A percentile compares a stretch with the other conserved stretches of the same genome.
phyloP scores from a whole-genome alignment of 202 grass and related monocot species.

The Carex arenaria region DNA sequence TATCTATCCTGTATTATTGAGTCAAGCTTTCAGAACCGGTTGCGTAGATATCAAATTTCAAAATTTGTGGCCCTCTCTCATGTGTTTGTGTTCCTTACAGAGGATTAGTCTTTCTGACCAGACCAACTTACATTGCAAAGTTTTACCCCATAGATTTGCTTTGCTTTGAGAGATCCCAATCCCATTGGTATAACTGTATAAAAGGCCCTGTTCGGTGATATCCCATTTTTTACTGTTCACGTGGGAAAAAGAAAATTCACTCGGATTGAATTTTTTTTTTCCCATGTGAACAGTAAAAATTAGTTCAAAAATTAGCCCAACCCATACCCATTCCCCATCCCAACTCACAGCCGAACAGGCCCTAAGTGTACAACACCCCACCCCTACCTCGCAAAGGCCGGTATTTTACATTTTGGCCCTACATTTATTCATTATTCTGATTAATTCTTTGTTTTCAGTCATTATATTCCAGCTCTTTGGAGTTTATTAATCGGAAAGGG shows the following conservation, averaged over 20 bases:
- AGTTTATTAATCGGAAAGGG: neutral
- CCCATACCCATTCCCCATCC: too few species aligned
- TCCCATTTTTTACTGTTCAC: too few species aligned
- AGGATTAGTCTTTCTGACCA: neutral
- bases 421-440: neutral
- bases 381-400: neutral
- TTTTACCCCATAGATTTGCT: neutral
- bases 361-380: too few species aligned
- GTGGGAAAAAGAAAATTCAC: too few species aligned
- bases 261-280: too few species aligned
- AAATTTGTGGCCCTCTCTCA: neutral
- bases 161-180: slow-evolving; percentile 2
- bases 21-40: slow-evolving; percentile 3
- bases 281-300: too few species aligned
- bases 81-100: neutral
- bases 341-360: too few species aligned
- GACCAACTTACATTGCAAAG: neutral
- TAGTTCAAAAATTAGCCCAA: too few species aligned
- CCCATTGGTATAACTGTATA: too few species aligned
- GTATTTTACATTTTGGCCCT: neutral
- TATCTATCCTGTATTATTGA: neutral
- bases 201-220: too few species aligned
- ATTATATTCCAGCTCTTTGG: neutral
- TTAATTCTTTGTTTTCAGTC: neutral
- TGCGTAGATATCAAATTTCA: neutral